Conservation (phyloP, 768 basidiomycete species). For the Gelatoporia subvermispora region DNA sequence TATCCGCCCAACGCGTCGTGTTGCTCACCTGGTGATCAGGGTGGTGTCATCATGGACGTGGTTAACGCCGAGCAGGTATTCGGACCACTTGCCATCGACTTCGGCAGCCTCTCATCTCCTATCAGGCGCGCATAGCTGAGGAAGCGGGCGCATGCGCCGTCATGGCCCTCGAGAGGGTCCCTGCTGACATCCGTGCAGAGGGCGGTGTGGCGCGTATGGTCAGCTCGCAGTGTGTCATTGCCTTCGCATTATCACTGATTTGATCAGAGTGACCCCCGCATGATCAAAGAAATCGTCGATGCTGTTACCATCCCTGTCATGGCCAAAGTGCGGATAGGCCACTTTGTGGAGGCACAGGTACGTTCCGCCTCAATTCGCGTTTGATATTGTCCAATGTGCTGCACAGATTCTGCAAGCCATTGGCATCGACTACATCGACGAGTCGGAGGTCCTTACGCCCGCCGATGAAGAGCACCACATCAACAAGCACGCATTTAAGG, state of each 20-base stretch:
- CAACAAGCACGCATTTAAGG: constrained; percentile 93
- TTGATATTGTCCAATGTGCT: not conserved
- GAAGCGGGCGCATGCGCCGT: constrained; percentile 97
- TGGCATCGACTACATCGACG: constrained; percentile 96
- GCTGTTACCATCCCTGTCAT: constrained; percentile 97
- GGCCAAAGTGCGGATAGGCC: constrained; percentile 94
- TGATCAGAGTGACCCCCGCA: constrained; percentile 78
- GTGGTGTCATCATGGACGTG: constrained; percentile 95
- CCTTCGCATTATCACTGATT: not conserved
- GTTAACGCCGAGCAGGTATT: constrained; percentile 66
- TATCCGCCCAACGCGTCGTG: constrained; percentile 3
- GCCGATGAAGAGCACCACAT: constrained; percentile 97
- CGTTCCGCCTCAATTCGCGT: constrained; percentile 10
- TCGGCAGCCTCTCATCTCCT: constrained; percentile 5
- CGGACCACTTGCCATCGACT: constrained; percentile 27
- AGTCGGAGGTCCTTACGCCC: constrained; percentile 91
- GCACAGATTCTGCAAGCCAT: constrained; percentile 84
- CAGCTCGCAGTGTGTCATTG: constrained; percentile 19
- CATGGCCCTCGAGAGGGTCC: constrained; percentile 94
- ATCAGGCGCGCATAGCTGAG: constrained; percentile 90
- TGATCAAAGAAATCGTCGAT: constrained; percentile 95
- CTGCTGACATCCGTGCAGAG: constrained; percentile 87
- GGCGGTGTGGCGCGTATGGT: constrained; percentile 98
- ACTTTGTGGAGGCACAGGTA: constrained; percentile 95
- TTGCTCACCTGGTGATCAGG: constrained; percentile 34